Evolutionary conservation across 106 monocot species (phyloP).

Genomic region (Platanthera guangdongensis): DNA sequence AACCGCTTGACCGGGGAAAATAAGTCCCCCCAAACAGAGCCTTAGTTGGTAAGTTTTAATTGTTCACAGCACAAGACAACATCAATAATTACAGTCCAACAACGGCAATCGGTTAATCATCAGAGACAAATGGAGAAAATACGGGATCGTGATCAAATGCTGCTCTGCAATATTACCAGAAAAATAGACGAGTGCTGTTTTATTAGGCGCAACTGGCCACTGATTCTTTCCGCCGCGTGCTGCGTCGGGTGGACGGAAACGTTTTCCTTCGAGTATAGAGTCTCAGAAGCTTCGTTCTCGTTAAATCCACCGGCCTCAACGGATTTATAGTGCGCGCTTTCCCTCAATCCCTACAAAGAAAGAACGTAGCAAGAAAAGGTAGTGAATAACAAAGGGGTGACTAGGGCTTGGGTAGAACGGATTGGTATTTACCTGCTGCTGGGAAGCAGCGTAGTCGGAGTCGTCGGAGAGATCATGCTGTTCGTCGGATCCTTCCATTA

Average conservation of each 20-base stretch:
- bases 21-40: no score
- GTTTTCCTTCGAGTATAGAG: slow-evolving; percentile 47
- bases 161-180: slow-evolving; percentile 23
- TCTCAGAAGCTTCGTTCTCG: slow-evolving; percentile 15
- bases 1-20: no score
- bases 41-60: no score
- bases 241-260: slow-evolving; percentile 61
- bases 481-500: slow-evolving; percentile 23
- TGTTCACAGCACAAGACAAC: background rate
- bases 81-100: background rate
- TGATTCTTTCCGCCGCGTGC: slow-evolving; percentile 41
- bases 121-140: background rate
- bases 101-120: background rate
- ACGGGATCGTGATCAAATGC: background rate
- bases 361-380: background rate
- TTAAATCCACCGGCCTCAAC: slow-evolving; percentile 10
- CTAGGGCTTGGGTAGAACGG: background rate
- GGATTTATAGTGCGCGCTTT: slow-evolving; percentile 19
- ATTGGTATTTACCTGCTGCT: slow-evolving; percentile 27
- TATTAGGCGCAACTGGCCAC: slow-evolving; percentile 41
- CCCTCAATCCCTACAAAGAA: slow-evolving; percentile 10
- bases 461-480: slow-evolving; percentile 60
- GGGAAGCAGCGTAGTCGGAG: slow-evolving; percentile 53
- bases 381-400: background rate
- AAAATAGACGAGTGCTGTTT: slow-evolving; percentile 32